Evolutionary conservation across 352 stramenopile genomes (phyloP), one percentile per base, ranked within the genome.

Genomic region (Phytophthora megakarya): DNA sequence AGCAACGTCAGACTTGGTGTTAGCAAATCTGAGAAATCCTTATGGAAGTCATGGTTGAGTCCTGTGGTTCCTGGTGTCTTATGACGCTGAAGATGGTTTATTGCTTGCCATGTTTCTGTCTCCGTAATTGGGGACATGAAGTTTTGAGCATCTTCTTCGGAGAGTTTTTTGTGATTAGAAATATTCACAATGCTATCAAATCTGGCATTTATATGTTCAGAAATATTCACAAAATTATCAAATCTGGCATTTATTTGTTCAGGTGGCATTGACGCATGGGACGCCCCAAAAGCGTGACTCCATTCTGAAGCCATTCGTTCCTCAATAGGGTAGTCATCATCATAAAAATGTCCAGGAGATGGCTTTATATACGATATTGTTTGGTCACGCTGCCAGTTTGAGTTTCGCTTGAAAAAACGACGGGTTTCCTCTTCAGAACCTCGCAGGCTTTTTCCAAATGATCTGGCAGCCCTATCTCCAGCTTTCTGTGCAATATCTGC

Each of bases 261-360:
- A n/a, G n/a, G n/a, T n/a, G n/a, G n/a, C n/a, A n/a, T n/a, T n/a
- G n/a, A n/a, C n/a, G n/a, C n/a, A n/a, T 3, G 18, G 32, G 44
- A 13, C 5, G 18, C 4, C 33, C 1, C 43, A 37, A 49, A 49
- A 13, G 35, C 23, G 21, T 37, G 43, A 18, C 23, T 49, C 43
- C 43, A 49, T 18, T 49, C 43, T 12, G 43, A 35, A 37, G 43
- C 43, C 43, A 49, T 49, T 32, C 43, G 33, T 37, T 49, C 43
- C n/a, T 35, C 43, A 4, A 49, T 5, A 3, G 43, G 43, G 26
- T 32, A 32, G 26, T 32, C 26, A 32, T 32, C 26, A 5, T 32
- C 9, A 9, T 32, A 32, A 9, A 32, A 32, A 9, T 32, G 26
- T 22, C 43, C 43, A 15, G 43, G 22, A 5, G 43, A 49, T 13